Percentiles rank a stretch among this genome's conserved stretches.
Conservation (phyloP, 1,284 basidiomycete genomes). For the Heterobasidion irregulare region DNA sequence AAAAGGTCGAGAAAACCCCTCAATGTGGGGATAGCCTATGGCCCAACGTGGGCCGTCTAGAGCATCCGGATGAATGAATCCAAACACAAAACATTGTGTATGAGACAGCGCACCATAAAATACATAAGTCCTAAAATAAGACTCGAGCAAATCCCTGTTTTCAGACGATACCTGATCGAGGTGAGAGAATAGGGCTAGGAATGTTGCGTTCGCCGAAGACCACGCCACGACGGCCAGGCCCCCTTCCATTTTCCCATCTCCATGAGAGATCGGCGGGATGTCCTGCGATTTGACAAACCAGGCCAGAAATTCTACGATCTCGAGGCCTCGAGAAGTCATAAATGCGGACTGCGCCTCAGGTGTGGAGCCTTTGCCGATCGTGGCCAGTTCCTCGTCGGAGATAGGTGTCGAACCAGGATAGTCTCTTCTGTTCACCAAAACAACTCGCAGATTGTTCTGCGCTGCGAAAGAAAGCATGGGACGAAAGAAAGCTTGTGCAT, state of each 20-base stretch:
- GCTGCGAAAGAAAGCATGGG: conserved; percentile 12
- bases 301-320: conserved; percentile 12
- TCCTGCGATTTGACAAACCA: conserved; percentile 7
- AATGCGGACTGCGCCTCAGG: neutral
- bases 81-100: neutral
- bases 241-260: neutral
- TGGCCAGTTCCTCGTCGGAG: conserved; percentile 9
- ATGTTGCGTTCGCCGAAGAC: conserved; percentile 24
- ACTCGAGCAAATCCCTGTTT: neutral
- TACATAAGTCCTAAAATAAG: neutral
- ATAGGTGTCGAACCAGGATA: conserved; percentile 16
- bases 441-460: conserved; percentile 11
- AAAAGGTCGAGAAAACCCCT: neutral
- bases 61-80: neutral
- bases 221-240: neutral
- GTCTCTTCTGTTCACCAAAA: conserved; percentile 14
- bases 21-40: neutral
- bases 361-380: neutral
- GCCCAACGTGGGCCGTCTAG: neutral
- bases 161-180: neutral
- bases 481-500: conserved; percentile 12
- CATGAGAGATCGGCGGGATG: conserved; percentile 3
- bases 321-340: conserved; percentile 4
- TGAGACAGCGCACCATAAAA: neutral
- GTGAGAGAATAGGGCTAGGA: neutral